Evolutionary conservation across 345 rosid species (phyloP).

Genomic region (Eucalyptus tenuipes): DNA sequence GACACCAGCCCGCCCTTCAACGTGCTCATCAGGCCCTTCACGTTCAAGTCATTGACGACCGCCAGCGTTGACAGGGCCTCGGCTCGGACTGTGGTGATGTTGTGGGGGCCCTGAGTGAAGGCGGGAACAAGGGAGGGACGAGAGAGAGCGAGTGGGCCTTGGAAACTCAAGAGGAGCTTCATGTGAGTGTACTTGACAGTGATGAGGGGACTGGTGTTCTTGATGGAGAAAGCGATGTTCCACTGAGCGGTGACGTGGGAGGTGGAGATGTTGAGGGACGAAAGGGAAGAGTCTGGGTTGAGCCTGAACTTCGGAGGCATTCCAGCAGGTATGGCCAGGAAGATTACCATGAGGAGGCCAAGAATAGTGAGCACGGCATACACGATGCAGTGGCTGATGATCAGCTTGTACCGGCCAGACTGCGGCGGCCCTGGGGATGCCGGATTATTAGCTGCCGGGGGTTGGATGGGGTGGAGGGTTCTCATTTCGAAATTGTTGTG

Average conservation of each 20-base stretch:
- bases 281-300: neutral
- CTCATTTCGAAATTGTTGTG: neutral
- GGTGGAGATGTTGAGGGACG: neutral
- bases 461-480: neutral
- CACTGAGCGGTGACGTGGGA: neutral
- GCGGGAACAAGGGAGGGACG: neutral
- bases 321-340: neutral
- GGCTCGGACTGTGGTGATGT: neutral
- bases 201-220: neutral
- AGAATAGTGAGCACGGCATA: neutral
- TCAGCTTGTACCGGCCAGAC: neutral
- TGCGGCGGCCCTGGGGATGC: neutral
- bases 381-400: neutral
- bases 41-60: neutral
- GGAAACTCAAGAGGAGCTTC: neutral
- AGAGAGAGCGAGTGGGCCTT: neutral
- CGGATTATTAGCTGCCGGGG: neutral
- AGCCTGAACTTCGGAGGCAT: neutral
- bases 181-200: neutral
- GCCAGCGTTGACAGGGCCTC: neutral
- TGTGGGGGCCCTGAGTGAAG: neutral
- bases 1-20: neutral
- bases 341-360: neutral
- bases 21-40: neutral
- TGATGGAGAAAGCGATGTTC: neutral